phyloP scores from a whole-genome alignment of 768 basidiomycete species.

The Lactarius sanguifluus region DNA sequence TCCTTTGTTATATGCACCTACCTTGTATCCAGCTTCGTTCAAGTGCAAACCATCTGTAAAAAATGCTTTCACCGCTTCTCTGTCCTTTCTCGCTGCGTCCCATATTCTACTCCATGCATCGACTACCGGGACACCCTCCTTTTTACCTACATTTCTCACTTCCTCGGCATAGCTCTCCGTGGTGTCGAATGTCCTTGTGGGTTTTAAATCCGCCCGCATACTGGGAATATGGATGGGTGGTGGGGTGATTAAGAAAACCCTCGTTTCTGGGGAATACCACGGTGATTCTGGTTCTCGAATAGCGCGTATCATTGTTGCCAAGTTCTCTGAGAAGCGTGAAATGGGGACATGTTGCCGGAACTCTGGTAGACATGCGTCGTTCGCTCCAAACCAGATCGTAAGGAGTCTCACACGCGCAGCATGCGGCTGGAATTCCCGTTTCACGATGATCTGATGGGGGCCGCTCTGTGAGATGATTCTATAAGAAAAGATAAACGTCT shows the following conservation, averaged over 20 bases:
- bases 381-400: slow-evolving; percentile 88
- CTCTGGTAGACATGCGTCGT: slow-evolving; percentile 72
- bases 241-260: slow-evolving; percentile 79
- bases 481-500: background rate
- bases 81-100: slow-evolving; percentile 65
- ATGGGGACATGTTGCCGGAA: slow-evolving; percentile 78
- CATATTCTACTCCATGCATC: slow-evolving; percentile 78
- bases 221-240: slow-evolving; percentile 75
- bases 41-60: slow-evolving; percentile 81
- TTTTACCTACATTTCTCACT: slow-evolving; percentile 57
- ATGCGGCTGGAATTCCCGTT: slow-evolving; percentile 44
- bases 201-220: slow-evolving; percentile 49
- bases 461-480: background rate
- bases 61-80: slow-evolving; percentile 50
- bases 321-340: slow-evolving; percentile 59
- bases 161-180: slow-evolving; percentile 72
- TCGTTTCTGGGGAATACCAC: slow-evolving; percentile 68
- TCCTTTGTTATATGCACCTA: slow-evolving; percentile 37
- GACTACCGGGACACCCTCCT: slow-evolving; percentile 57
- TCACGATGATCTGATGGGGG: slow-evolving; percentile 54
- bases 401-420: slow-evolving; percentile 68
- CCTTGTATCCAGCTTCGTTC: slow-evolving; percentile 70
- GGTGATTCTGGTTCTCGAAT: slow-evolving; percentile 61
- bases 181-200: slow-evolving; percentile 61
- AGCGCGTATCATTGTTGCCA: slow-evolving; percentile 59